Evolutionary conservation across 495 filamentous ascomycete genomes (phyloP).

Genomic region (Penicillium atrosanguineum): DNA sequence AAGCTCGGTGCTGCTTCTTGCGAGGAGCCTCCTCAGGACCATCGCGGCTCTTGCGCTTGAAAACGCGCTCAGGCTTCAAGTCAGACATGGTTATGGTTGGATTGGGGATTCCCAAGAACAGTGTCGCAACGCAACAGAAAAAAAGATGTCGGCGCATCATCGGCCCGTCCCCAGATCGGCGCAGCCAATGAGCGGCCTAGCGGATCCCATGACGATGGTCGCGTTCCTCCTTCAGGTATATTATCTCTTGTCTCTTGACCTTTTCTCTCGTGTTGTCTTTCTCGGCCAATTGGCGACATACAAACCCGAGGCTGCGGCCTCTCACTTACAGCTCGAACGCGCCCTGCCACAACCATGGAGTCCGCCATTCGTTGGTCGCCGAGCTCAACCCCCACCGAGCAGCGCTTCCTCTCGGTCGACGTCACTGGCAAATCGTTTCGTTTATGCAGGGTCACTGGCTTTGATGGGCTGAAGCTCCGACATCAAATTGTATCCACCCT

Average conservation of each 20-base stretch:
- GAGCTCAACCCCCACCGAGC: constrained; percentile 60
- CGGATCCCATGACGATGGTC: constrained; percentile 24
- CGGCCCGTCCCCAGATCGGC: constrained; percentile 28
- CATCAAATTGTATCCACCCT: constrained; percentile 70
- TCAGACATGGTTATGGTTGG: constrained; percentile 17
- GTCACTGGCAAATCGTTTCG: constrained; percentile 74
- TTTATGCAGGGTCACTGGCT: constrained; percentile 68
- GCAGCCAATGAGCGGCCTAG: constrained; percentile 28
- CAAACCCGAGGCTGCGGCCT: constrained; percentile 13
- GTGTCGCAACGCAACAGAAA: constrained; percentile 15
- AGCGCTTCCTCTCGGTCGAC: constrained; percentile 82
- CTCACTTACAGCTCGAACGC: constrained; percentile 1
- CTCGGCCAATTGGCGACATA: constrained; percentile 4
- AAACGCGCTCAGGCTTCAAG: constrained; percentile 14
- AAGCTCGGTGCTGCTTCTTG: constrained; percentile 24
- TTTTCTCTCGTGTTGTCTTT: not conserved
- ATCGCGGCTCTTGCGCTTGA: constrained; percentile 34
- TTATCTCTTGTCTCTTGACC: constrained; percentile 1
- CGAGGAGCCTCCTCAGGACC: constrained; percentile 24
- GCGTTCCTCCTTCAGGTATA: constrained; percentile 10
- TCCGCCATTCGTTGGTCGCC: constrained; percentile 87
- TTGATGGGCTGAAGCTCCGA: constrained; percentile 56
- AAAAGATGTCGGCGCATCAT: constrained; percentile 27
- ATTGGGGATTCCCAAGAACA: constrained; percentile 1
- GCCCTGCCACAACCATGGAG: constrained; percentile 49